phyloP scores from a whole-genome alignment of 1,139 yeast genomes.

The Hyphopichia khmerensis region DNA sequence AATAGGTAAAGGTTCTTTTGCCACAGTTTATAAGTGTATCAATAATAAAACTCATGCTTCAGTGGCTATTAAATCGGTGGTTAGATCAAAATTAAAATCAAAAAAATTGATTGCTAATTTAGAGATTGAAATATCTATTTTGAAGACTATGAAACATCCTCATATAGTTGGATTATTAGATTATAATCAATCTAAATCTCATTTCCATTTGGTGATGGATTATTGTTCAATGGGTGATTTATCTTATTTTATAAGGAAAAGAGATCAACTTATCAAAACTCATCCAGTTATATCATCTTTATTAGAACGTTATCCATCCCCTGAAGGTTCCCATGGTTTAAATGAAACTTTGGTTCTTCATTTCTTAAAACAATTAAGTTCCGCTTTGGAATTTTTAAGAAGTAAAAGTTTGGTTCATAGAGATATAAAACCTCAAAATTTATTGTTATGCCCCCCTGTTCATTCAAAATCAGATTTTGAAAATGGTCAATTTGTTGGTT shows the following conservation, averaged over 20 bases:
- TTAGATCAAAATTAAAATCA: slow-evolving; percentile 76
- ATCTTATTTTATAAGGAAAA: slow-evolving; percentile 77
- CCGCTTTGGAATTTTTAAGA: slow-evolving; percentile 80
- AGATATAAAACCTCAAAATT: slow-evolving; percentile 92
- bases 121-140: slow-evolving; percentile 85
- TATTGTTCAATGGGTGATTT: slow-evolving; percentile 94
- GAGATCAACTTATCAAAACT: slow-evolving; percentile 67
- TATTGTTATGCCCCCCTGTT: slow-evolving; percentile 73
- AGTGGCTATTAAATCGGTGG: slow-evolving; percentile 87
- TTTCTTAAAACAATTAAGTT: slow-evolving; percentile 80
- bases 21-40: slow-evolving; percentile 48
- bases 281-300: slow-evolving; percentile 80
- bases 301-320: slow-evolving; percentile 80
- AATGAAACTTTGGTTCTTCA: slow-evolving; percentile 78
- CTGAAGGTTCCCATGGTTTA: slow-evolving; percentile 73
- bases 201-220: slow-evolving; percentile 94
- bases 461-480: slow-evolving; percentile 62
- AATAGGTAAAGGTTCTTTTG: slow-evolving; percentile 52
- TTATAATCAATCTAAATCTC: slow-evolving; percentile 72
- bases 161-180: slow-evolving; percentile 87
- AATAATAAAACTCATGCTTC: slow-evolving; percentile 45
- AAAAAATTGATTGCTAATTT: slow-evolving; percentile 85
- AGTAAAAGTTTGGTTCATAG: slow-evolving; percentile 85
- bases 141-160: slow-evolving; percentile 85
- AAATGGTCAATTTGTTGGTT: slow-evolving; percentile 62